Evolutionary conservation across 257 asterid genomes (phyloP), one percentile per base, ranked within the genome.

Genomic region (Misopates orontium): DNA sequence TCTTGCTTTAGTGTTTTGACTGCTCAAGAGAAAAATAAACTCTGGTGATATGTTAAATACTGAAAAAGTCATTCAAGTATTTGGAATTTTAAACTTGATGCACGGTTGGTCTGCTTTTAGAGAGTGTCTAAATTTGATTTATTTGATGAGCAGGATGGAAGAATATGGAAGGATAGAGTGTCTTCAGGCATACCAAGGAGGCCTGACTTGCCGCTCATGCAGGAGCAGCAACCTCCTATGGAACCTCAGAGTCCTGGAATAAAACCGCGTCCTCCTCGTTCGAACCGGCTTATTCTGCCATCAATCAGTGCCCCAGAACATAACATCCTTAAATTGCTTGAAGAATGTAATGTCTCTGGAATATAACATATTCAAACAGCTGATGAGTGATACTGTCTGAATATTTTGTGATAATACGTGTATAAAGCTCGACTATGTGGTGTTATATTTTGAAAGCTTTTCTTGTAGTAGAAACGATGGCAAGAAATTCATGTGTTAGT

Each of bases 131-230:
- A 39, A 40, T 39, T 18, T 47, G 31, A 22, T 48, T 15, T 19
- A n/a, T 20, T 8, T 8, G 60, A 36, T 62, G 1, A 28, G 54
- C 79, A 92, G 98, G 97, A 92, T 70, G 98, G 97, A 71, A 80
- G 96, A 80, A 87, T 89, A 83, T 92, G 97, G 97, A 92, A 85
- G 82, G 98, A 92, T 70, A 85, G 95, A 67, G 95, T 85, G 22
- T 84, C 92, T 41, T 80, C 88, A 14, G 79, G 75, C 51, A 78
- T 40, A 14, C 86, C 75, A 28, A 85, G 85, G 76, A 73, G 78
- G 62, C 71, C 81, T 1, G 89, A 87, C 60, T 47, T 75, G 55
- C 85, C 91, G 0, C 78, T 57, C 24, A 62, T 76, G 73, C 90
- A 81, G 71, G 87, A 79, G 74, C 79, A 75, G 48, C 42, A 36